Evolutionary conservation across 805 yeast species (phyloP).

Genomic region (Barnettozyma californica): DNA sequence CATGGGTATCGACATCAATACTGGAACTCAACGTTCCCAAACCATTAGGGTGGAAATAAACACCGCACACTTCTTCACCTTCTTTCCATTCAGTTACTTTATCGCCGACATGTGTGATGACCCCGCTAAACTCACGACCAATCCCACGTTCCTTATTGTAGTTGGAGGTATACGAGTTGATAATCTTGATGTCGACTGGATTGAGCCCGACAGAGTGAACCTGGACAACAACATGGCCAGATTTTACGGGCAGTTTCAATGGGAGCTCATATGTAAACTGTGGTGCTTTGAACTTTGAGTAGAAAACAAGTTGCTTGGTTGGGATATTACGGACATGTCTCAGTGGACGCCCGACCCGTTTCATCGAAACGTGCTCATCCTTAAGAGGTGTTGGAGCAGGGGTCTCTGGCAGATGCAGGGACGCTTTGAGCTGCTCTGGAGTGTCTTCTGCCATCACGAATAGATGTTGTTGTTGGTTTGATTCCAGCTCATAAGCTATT

Average conservation of each 20-base stretch:
- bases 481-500: too few species aligned
- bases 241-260: conserved; percentile 46
- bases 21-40: conserved; percentile 57
- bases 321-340: conserved; percentile 50
- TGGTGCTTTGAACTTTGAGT: conserved; percentile 32
- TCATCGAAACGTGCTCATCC: conserved; percentile 16
- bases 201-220: conserved; percentile 56
- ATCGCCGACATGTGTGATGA: conserved; percentile 48
- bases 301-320: conserved; percentile 40
- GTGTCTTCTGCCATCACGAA: conserved; percentile 2
- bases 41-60: conserved; percentile 45
- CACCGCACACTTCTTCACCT: conserved; percentile 66
- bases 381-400: conserved; percentile 12
- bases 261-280: conserved; percentile 43
- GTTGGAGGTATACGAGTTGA: conserved; percentile 48
- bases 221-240: conserved; percentile 49
- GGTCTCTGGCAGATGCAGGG: conserved; percentile 5
- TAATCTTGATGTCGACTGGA: conserved; percentile 59
- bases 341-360: conserved; percentile 39
- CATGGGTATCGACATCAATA: conserved; percentile 46
- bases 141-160: conserved; percentile 54
- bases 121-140: conserved; percentile 69
- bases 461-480: neutral
- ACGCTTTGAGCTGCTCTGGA: conserved; percentile 6
- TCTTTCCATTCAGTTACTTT: conserved; percentile 34